These are phyloP conservation scores for Withania somnifera DNA, from an alignment of 305 asterid species.

Conservation along the genomic window DNA sequence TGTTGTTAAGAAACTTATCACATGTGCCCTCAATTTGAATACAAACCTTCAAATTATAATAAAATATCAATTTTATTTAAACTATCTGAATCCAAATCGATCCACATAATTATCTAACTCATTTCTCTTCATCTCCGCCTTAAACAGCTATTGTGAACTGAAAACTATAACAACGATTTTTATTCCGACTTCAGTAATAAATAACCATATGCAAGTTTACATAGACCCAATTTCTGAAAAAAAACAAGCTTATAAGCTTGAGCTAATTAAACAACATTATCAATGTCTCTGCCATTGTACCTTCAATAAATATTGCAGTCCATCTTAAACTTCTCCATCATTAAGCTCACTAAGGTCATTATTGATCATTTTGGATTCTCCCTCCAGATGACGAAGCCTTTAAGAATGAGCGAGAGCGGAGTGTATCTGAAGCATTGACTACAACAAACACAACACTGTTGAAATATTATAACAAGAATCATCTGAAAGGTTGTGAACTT, in stretches of 20 bases:
- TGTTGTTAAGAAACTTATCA: no score
- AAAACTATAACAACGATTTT: neutral
- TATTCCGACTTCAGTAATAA: neutral
- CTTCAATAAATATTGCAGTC: neutral
- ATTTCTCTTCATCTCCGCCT: no score
- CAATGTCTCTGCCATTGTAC: neutral
- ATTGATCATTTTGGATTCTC: slow-evolving; percentile 78
- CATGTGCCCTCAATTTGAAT: no score
- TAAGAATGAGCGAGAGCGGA: slow-evolving; percentile 84
- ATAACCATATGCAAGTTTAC: neutral
- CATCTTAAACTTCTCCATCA: neutral
- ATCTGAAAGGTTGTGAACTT: neutral
- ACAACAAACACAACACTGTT: neutral
- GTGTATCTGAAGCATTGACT: slow-evolving; percentile 40
- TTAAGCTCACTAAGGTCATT: neutral
- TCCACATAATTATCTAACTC: no score
- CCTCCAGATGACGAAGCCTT: slow-evolving; percentile 86
- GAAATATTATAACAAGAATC: neutral
- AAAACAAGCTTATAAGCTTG: neutral
- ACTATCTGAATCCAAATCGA: no score
- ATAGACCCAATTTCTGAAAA: neutral
- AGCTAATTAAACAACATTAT: neutral
- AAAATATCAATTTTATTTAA: no score
- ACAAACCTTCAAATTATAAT: no score
- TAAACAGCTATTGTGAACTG: no score